A percentile compares a stretch with the other conserved stretches of the same genome.
Evolutionary conservation across 2,329 filamentous ascomycete genomes (phyloP).

Genomic region (Mariannaea sp.): DNA sequence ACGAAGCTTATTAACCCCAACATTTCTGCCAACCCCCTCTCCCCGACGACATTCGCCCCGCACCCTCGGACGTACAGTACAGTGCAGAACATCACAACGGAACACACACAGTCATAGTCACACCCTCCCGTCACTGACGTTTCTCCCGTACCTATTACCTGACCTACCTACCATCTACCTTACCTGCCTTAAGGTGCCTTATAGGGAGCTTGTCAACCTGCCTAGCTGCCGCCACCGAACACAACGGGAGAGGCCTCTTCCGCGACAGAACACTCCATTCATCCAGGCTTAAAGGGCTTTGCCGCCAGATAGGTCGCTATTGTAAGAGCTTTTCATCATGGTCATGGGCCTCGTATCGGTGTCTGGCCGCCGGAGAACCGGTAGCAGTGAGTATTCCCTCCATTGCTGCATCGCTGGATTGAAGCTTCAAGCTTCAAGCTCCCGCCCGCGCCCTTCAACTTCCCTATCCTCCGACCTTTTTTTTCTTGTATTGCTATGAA

Average conservation of each 20-base stretch:
- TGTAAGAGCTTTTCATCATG: slow-evolving; percentile 34
- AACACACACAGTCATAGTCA: slow-evolving; percentile 5
- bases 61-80: too few relatives aligned
- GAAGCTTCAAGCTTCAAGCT: too few relatives aligned
- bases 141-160: too few relatives aligned
- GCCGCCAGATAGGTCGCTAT: neutral
- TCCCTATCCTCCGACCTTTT: too few relatives aligned
- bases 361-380: slow-evolving; percentile 40
- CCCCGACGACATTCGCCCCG: slow-evolving; percentile 3
- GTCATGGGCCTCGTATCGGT: slow-evolving; percentile 42
- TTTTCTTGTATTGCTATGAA: neutral
- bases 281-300: slow-evolving; percentile 7
- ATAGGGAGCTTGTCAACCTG: neutral
- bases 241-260: neutral
- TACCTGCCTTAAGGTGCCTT: too few relatives aligned
- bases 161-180: too few relatives aligned
- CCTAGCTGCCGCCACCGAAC: neutral
- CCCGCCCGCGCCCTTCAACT: too few relatives aligned
- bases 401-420: neutral
- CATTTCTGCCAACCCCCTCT: slow-evolving; percentile 1
- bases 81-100: too few relatives aligned
- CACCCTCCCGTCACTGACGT: neutral
- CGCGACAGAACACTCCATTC: slow-evolving; percentile 1
- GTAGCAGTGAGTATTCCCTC: slow-evolving; percentile 35
- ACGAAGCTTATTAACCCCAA: neutral